phyloP scores from a whole-genome alignment of 805 yeast genomes.

The Saccharomyces paradoxus region DNA sequence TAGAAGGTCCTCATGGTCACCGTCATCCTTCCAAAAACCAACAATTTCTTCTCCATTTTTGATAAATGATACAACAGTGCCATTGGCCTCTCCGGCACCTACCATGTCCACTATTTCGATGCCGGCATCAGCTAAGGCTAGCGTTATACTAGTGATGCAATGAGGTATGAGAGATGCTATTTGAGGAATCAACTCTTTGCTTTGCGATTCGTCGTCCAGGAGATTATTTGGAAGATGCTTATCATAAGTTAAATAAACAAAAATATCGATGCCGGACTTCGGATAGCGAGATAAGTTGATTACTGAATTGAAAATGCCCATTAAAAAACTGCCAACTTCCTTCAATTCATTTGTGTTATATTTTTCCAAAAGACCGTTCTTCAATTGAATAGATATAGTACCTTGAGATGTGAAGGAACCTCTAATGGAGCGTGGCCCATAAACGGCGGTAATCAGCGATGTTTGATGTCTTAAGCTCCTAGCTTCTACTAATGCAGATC shows the following conservation, averaged over 20 bases:
- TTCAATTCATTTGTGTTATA: constrained; percentile 25
- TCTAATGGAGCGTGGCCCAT: constrained; percentile 83
- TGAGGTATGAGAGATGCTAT: constrained; percentile 35
- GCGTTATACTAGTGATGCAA: constrained; percentile 37
- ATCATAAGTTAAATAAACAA: constrained; percentile 49
- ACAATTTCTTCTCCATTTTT: constrained; percentile 51
- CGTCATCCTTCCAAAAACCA: constrained; percentile 48
- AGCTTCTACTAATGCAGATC: constrained; percentile 74
- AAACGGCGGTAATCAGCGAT: constrained; percentile 58
- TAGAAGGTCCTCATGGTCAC: constrained; percentile 14
- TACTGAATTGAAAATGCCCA: constrained; percentile 32
- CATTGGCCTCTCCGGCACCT: constrained; percentile 47
- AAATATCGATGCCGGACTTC: constrained; percentile 78
- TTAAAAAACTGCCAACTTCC: constrained; percentile 37
- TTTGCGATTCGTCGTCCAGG: constrained; percentile 1
- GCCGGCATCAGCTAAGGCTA: constrained; percentile 80
- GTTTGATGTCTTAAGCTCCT: constrained; percentile 31
- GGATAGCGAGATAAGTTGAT: constrained; percentile 64
- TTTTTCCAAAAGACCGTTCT: constrained; percentile 29
- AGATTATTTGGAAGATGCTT: constrained; percentile 27
- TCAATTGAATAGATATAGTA: constrained; percentile 45
- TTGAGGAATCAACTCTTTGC: constrained; percentile 28
- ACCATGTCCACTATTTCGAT: constrained; percentile 74
- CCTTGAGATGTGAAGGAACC: constrained; percentile 66
- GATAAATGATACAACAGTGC: constrained; percentile 42